phyloP scores from a whole-genome alignment of 331 rosid species.

The Prunus yedoensis region DNA sequence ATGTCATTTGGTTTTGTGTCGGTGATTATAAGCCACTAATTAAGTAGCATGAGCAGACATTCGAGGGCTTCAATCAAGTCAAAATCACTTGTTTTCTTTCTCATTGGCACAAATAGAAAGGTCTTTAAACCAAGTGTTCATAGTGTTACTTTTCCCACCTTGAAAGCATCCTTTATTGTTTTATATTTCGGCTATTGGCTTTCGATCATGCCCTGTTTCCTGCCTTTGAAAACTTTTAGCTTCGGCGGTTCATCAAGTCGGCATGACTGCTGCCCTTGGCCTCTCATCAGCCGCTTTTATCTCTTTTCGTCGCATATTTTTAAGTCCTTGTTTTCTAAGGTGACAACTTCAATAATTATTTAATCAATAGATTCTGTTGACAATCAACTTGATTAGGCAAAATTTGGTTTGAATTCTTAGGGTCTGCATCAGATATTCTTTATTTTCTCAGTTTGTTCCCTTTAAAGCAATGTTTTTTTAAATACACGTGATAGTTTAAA shows the following conservation, averaged over 20 bases:
- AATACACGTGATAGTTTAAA: no score
- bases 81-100: constrained; percentile 1
- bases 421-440: background rate
- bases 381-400: background rate
- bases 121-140: background rate
- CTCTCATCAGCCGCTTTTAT: background rate
- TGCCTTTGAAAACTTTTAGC: background rate
- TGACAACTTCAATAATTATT: background rate
- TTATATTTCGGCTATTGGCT: background rate
- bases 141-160: background rate
- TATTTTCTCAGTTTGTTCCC: no score
- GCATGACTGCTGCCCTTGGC: background rate
- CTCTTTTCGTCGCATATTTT: background rate
- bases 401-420: background rate
- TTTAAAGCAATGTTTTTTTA: no score
- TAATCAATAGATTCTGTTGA: background rate
- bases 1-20: no score
- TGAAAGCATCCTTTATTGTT: background rate
- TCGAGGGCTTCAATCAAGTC: constrained; percentile 5
- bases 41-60: no score
- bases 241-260: background rate
- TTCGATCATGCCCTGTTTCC: background rate
- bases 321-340: background rate
- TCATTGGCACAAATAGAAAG: background rate
- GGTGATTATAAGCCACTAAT: no score